Evolutionary conservation across 352 stramenopile species (phyloP), one percentile per base, ranked within the genome.

Genomic region (Proteromonas lacertae): DNA sequence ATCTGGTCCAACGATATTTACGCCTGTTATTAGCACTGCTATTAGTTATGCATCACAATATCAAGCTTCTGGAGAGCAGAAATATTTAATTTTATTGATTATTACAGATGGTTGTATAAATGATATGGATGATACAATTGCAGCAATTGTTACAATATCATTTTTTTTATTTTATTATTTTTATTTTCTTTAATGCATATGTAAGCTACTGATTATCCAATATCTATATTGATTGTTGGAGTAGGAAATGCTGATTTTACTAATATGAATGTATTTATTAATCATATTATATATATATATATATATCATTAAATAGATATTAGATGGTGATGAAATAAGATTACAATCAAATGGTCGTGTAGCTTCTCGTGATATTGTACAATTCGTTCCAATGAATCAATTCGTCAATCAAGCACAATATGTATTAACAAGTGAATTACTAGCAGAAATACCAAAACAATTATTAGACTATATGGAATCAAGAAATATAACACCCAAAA

Each of bases 11-110:
- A 61, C 53, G 14, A 35, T 56, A 9, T 60, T 61, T 34, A 31
- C 45, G 1, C 50, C 49, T 9, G 17, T 62, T 14, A 28, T 61
- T 21, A 25, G 41, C 38, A 37, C 36, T 25, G 6, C 34, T 38
- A 32, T 17, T 40, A 9, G 50, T 8, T 10, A 10, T 43, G 33
- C 6, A 5, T 14, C 9, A 25, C 9, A 12, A 13, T 9, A 10
- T 43, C 3, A 4, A 42, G 18, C 9, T 8, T 6, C 6, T 30
- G 32, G 34, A 7, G 7, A 17, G 9, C 36, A 44, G 40, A 69
- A 71, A 45, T 81, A 81, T 43, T 61, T 66, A 39, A 60, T 81
- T 14, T 47, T 79, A 20, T 51, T 81, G 21, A 73, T 81, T 41
- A 53, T 81, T 29, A 81, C 67, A 0, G 57, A 81, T 45, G 67